Percentiles rank a stretch among this genome's conserved stretches.
These are phyloP conservation scores for Heliamphora pulchella DNA, from an alignment of 179 eudicot species.

Conservation along the genomic window DNA sequence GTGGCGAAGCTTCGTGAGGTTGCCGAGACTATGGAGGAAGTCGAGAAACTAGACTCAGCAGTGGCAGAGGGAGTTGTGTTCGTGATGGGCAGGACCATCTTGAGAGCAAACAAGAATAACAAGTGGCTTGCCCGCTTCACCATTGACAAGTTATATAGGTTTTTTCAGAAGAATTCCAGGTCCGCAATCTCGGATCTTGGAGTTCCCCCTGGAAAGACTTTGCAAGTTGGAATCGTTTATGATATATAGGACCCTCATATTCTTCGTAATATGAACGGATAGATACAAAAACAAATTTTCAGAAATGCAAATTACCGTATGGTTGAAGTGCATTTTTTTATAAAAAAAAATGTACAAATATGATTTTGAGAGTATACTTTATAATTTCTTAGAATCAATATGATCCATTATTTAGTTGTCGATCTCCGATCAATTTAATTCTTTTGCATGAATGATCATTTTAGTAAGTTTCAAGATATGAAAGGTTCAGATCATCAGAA, in stretches of 20 bases:
- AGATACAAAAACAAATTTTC: no score
- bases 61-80: constrained; percentile 7
- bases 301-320: no score
- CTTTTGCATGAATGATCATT: no score
- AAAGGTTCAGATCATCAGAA: no score
- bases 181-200: constrained; percentile 2
- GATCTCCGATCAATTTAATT: no score
- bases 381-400: no score
- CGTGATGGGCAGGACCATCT: constrained; percentile 13
- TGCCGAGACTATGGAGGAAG: background rate
- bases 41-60: background rate
- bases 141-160: constrained; percentile 8
- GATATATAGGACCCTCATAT: background rate
- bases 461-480: no score
- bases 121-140: background rate
- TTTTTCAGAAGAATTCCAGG: constrained; percentile 10
- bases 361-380: no score
- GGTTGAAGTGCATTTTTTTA: no score
- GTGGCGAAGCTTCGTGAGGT: constrained; percentile 7
- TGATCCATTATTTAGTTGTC: no score
- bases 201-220: constrained; percentile 6
- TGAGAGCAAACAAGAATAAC: constrained; percentile 5
- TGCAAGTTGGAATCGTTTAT: constrained; percentile 12
- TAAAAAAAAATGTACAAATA: no score
- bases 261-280: no score